phyloP scores from a whole-genome alignment of 129 eudicot species.

The Arctium lappa region DNA sequence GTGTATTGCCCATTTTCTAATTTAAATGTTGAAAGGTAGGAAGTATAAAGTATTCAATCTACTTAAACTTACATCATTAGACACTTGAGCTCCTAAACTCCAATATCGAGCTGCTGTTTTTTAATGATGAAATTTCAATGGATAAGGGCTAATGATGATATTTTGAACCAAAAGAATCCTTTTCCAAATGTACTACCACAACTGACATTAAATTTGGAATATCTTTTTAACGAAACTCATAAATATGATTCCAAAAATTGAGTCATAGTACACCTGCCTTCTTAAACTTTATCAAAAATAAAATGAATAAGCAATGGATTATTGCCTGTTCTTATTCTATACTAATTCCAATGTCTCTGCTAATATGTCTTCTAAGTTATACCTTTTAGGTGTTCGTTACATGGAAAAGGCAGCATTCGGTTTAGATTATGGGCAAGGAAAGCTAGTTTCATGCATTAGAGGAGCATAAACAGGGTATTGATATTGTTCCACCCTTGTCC shows the following conservation, averaged over 20 bases:
- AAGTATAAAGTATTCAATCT: neutral
- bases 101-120: neutral
- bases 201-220: too few species aligned
- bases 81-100: neutral
- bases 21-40: too few species aligned
- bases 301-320: neutral
- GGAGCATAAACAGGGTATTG: too few species aligned
- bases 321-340: neutral
- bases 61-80: neutral
- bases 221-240: neutral
- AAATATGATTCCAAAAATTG: neutral
- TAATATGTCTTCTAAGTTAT: neutral
- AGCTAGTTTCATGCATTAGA: too few species aligned
- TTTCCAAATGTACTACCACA: too few species aligned
- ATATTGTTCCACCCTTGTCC: too few species aligned
- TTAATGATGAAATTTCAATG: too few species aligned
- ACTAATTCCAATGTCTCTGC: neutral
- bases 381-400: too few species aligned
- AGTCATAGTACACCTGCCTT: neutral
- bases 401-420: slow-evolving; percentile 64
- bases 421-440: slow-evolving; percentile 88
- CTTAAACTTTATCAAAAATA: neutral
- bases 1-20: neutral
- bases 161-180: too few species aligned
- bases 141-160: too few species aligned